Evolutionary conservation across 2,329 filamentous ascomycete species (phyloP), one percentile per base, ranked within the genome.

Genomic region (Chalaropsis thielavioides): DNA sequence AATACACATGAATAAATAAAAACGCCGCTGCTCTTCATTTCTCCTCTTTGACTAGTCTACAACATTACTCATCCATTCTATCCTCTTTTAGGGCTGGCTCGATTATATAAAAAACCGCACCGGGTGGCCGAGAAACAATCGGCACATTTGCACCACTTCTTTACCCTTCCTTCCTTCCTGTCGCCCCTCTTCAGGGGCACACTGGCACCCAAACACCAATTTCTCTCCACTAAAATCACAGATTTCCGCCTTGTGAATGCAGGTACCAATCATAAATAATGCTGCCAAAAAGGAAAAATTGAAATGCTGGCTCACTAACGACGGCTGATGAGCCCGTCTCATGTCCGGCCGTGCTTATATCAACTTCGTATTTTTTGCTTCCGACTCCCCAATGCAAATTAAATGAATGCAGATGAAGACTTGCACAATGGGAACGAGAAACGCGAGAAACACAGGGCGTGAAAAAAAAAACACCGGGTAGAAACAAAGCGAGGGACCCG

Each of bases 201-300:
- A n/a, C 46, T 38, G 17, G 24, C 54, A 58, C 54, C 27, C 24
- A 46, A 46, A 10, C n/a, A 4, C 43, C 43, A n/a, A 46, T 17
- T 19, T 46, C 54, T 10, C 54, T 58, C 27, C 54, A 10, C 54
- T 38, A 38, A 35, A 27, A 58, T 38, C 27, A 24, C 46, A 15
- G n/a, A 15, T 24, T 13, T 8, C 27, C 19, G 46, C 46, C 22
- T 35, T 58, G 54, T 58, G 54, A 58, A 58, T 58, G 54, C 54
- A 58, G 54, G 54, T 58, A 58, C 54, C 54, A 58, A 38, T 58
- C 54, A 58, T 58, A 1, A 58, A 51, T 5, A 31, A 35, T 58
- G 54, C 27, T 58, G 54, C 54, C 54, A 58, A 58, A 15, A 58
- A 58, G n/a, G n/a, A n/a, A n/a, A n/a, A n/a, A n/a, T n/a, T n/a